Evolutionary conservation across 2,329 filamentous ascomycete genomes (phyloP).

Genomic region (Fragosphaeria purpurea): DNA sequence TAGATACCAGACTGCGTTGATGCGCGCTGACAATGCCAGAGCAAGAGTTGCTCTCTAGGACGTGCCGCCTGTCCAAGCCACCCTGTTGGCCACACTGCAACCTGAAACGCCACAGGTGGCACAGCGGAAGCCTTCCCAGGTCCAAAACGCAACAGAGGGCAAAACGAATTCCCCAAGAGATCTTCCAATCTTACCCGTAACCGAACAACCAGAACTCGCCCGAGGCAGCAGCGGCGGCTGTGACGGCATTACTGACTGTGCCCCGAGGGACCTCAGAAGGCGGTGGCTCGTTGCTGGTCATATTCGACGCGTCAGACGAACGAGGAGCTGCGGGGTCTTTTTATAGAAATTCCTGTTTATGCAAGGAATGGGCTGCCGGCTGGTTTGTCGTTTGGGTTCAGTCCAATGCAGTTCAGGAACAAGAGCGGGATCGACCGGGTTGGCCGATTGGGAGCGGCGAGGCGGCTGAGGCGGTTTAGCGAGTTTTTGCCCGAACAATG

Average conservation of each 20-base stretch:
- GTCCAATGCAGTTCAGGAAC: too few relatives aligned
- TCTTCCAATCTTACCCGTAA: constrained; percentile 57
- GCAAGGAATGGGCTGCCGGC: not conserved
- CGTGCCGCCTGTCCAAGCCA: too few relatives aligned
- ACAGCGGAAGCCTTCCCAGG: not conserved
- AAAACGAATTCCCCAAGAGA: not conserved
- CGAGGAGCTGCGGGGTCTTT: not conserved
- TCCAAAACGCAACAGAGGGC: not conserved
- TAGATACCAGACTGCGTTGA: too few relatives aligned
- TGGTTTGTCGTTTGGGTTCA: too few relatives aligned
- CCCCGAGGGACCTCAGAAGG: not conserved
- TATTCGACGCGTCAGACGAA: not conserved
- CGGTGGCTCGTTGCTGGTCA: constrained; percentile 4
- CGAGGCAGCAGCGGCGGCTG: not conserved
- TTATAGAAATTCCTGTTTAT: not conserved
- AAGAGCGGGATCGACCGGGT: not conserved
- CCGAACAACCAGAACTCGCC: constrained; percentile 92
- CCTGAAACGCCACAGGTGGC: too few relatives aligned
- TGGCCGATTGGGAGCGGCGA: not conserved
- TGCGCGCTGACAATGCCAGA: too few relatives aligned
- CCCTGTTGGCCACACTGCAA: too few relatives aligned
- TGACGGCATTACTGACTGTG: not conserved
- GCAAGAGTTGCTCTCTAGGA: too few relatives aligned
- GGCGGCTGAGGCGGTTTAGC: not conserved
- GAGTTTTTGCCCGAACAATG: too few relatives aligned